Base-by-base conservation (phyloP, 1,284 basidiomycete genomes). In the Sporisorium graminicola region DNA sequence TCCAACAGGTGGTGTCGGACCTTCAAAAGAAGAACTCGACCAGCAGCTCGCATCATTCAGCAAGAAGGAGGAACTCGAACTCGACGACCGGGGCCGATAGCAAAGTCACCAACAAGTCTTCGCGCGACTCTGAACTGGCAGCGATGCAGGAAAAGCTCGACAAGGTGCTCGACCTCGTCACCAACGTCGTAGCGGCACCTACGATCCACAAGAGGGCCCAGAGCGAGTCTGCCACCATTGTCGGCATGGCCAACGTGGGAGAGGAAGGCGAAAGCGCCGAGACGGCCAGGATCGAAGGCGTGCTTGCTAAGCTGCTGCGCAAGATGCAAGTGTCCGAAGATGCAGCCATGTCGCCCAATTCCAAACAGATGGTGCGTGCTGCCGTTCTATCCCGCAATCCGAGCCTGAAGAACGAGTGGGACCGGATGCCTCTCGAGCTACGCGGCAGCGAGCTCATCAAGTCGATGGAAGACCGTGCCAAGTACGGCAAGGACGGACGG, bases 121-220 rank as follows among this genome's bases (percentile, higher is more conserved):
- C 49, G 13, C 61, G 66, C 8, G 68, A 70, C 24, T 57, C 71
- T 12, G 78, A 78, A 49, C 65, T 82, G 18, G 74, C 73, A 14
- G 71, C 77, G 4, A 77, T 82, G 77, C 77, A 81, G 49, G 68
- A 74, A 58, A 81, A 80, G 63, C 62, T 82, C 24, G 81, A 81
- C 49, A 59, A 58, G 24, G 75, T 82, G 37, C 70, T 81, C 18
- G 64, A 74, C n/a, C 51, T 82, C 5, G 77, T 82, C 12, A 70
- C 71, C 61, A 66, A 71, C 33, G 68, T 77, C 16, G 65, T 76
- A 4, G 60, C 73, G 16, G 49, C 59, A 43, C 73, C 73, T 16
- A 52, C 58, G 4, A 27, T 55, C 16, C 66, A 74, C 42, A 35
- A 51, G 27, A 51, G 66, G 59, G 63, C 60, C 2, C 57, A 54